A percentile compares a stretch with the other conserved stretches of the same genome.
Conservation (phyloP, 148 eudicot species). For the Camellia japonica region DNA sequence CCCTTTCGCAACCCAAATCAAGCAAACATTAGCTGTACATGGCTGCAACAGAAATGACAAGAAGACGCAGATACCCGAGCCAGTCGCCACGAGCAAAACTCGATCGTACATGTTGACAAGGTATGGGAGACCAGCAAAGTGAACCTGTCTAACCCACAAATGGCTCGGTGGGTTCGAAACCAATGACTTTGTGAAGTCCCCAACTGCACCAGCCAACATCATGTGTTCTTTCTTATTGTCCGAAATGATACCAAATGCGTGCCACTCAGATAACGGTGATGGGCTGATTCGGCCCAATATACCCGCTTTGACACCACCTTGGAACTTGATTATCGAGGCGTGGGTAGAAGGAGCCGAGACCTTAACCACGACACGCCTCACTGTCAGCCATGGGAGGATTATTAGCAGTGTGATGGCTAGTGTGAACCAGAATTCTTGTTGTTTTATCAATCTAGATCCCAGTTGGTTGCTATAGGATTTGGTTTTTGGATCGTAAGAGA, state of each 20-base stretch:
- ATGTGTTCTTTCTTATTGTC: slow-evolving; percentile 42
- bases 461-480: slow-evolving; percentile 26
- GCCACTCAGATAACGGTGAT: slow-evolving; percentile 56
- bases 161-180: slow-evolving; percentile 46
- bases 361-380: slow-evolving; percentile 41
- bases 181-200: slow-evolving; percentile 50
- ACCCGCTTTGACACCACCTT: slow-evolving; percentile 44
- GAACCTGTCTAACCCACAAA: slow-evolving; percentile 49
- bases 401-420: slow-evolving; percentile 28
- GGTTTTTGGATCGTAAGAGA: slow-evolving; percentile 33
- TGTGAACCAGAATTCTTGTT: slow-evolving; percentile 46
- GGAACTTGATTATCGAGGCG: slow-evolving; percentile 47
- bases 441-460: slow-evolving; percentile 14
- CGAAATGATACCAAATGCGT: slow-evolving; percentile 50
- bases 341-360: slow-evolving; percentile 46
- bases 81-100: slow-evolving; percentile 46
- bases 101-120: slow-evolving; percentile 40
- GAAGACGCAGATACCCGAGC: slow-evolving; percentile 50
- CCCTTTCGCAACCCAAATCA: slow-evolving; percentile 51
- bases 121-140: slow-evolving; percentile 49
- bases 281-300: slow-evolving; percentile 51
- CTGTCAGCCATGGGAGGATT: slow-evolving; percentile 46
- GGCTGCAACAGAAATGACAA: slow-evolving; percentile 48
- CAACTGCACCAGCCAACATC: slow-evolving; percentile 61
- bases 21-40: slow-evolving; percentile 32